A percentile compares a stretch with the other conserved stretches of the same genome.
Conservation (phyloP, 2,329 filamentous ascomycete species). For the Aureobasidium sp. region DNA sequence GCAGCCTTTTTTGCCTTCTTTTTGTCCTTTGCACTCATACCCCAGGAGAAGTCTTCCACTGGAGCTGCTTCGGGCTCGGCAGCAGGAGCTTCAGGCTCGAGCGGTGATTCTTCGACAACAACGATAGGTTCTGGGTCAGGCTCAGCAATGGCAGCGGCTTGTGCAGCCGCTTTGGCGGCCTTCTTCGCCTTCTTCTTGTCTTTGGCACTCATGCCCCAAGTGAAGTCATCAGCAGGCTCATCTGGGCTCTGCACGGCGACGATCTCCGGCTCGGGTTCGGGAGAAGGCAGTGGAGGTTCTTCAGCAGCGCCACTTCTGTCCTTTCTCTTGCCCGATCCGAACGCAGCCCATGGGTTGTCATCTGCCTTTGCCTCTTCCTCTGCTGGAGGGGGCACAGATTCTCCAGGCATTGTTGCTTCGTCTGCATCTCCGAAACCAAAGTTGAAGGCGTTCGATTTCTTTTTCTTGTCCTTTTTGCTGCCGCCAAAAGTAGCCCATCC, state of each 20-base stretch:
- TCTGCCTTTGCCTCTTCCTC: constrained; percentile 23
- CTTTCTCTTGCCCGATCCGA: constrained; percentile 32
- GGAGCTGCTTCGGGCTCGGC: constrained; percentile 36
- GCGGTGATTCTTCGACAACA: constrained; percentile 21
- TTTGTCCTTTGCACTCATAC: constrained; percentile 36
- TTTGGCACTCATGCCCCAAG: constrained; percentile 20
- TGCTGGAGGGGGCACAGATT: constrained; percentile 19
- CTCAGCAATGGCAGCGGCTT: constrained; percentile 22
- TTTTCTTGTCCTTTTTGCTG: constrained; percentile 30
- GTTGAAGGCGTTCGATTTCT: constrained; percentile 23
- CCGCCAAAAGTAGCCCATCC: constrained; percentile 24
- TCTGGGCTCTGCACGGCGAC: neutral
- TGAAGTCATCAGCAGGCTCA: constrained; percentile 22
- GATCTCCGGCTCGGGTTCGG: neutral
- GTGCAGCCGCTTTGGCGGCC: constrained; percentile 28
- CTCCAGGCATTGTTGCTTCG: neutral
- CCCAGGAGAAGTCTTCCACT: constrained; percentile 27
- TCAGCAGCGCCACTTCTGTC: constrained; percentile 25
- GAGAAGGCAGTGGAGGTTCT: neutral
- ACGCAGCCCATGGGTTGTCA: constrained; percentile 30
- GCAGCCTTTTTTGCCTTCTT: constrained; percentile 46
- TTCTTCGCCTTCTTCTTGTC: constrained; percentile 31
- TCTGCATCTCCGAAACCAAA: constrained; percentile 16
- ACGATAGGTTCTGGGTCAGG: constrained; percentile 20
- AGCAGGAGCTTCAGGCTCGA: constrained; percentile 28